Base-by-base conservation (phyloP, 78 protist species). In the Creolimax fragrantissima region DNA sequence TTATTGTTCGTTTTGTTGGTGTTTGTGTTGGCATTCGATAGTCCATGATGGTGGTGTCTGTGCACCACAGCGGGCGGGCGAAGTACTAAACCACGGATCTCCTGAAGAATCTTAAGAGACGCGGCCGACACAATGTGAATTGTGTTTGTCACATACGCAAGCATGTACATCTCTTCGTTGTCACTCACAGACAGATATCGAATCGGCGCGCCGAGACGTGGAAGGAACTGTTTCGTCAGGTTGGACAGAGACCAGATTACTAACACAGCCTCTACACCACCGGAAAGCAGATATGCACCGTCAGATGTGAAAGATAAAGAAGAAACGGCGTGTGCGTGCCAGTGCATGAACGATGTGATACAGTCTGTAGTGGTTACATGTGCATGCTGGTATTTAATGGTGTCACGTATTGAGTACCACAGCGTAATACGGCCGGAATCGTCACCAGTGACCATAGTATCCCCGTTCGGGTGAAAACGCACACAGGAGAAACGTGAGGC, bases 201-300 rank as follows among this genome's bases (percentile, higher is more conserved):
- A 5, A 83, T 83, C 44, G 86, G 86, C 41, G 86, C 86, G 7
- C 86, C 86, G 7, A 83, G 86, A 83, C 86, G 86, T 6, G 86
- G 86, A 36, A 83, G 7, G 7, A 83, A 83, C 86, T 83, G 86
- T 41, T 83, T 83, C 6, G 41, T 24, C 17, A 5, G 7, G 37
- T 6, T 5, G 6, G 7, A 35, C 42, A 83, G 7, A 36, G 7
- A 24, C 86, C 86, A 83, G 42, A 83, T 24, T 24, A 83, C 86
- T 41, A 83, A 41, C 35, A 83, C 86, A 24, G 86, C 86, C 86
- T 83, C 86, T 41, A 83, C 7, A 36, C 86, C 86, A 6, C 86
- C 86, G 5, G 86, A 83, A 0, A 83, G 42, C 5, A 83, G 86
- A 41, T 83, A 83, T 41, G 7, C 86, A 32, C 86, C 86, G 37